Percentiles rank a stretch among this genome's conserved stretches.
phyloP scores from a whole-genome alignment of 352 stramenopile genomes.

The Phytophthora quininea region DNA sequence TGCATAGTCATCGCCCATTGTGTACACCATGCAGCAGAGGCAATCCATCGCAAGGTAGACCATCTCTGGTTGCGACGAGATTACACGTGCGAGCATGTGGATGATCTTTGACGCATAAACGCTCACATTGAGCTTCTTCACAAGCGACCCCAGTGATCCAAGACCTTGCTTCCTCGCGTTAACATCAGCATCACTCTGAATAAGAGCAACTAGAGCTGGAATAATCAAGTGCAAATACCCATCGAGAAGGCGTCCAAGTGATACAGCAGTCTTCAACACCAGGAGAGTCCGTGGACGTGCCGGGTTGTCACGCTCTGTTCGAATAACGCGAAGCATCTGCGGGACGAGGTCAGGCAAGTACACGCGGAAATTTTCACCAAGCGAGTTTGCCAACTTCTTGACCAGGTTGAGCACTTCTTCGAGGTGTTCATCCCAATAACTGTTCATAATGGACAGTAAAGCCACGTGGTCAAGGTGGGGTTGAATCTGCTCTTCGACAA shows the following conservation, averaged over 20 bases:
- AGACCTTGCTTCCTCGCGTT: slow-evolving; percentile 84
- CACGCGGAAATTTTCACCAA: slow-evolving; percentile 88
- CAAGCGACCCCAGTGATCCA: slow-evolving; percentile 79
- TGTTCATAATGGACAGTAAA: slow-evolving; percentile 83
- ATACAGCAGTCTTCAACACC: slow-evolving; percentile 82
- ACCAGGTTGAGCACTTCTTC: slow-evolving; percentile 97
- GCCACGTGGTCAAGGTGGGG: slow-evolving; percentile 85
- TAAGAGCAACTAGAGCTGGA: slow-evolving; percentile 79
- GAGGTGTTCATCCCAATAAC: slow-evolving; percentile 93
- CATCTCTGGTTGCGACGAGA: slow-evolving; percentile 80
- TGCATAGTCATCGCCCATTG: slow-evolving; percentile 88
- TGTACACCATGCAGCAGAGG: slow-evolving; percentile 90
- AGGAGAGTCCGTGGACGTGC: slow-evolving; percentile 75
- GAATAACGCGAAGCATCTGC: slow-evolving; percentile 88
- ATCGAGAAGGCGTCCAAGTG: slow-evolving; percentile 75
- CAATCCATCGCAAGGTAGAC: slow-evolving; percentile 90
- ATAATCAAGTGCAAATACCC: slow-evolving; percentile 89
- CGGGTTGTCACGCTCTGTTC: slow-evolving; percentile 72
- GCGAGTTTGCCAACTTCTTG: slow-evolving; percentile 90
- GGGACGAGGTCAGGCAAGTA: slow-evolving; percentile 90
- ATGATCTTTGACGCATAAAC: slow-evolving; percentile 91
- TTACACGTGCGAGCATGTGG: slow-evolving; percentile 87
- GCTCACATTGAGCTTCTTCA: slow-evolving; percentile 91
- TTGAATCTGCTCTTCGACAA: slow-evolving; percentile 97
- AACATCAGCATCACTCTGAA: slow-evolving; percentile 83